Base-by-base conservation (phyloP, 2,329 filamentous ascomycete species). In the Alternaria triticina region DNA sequence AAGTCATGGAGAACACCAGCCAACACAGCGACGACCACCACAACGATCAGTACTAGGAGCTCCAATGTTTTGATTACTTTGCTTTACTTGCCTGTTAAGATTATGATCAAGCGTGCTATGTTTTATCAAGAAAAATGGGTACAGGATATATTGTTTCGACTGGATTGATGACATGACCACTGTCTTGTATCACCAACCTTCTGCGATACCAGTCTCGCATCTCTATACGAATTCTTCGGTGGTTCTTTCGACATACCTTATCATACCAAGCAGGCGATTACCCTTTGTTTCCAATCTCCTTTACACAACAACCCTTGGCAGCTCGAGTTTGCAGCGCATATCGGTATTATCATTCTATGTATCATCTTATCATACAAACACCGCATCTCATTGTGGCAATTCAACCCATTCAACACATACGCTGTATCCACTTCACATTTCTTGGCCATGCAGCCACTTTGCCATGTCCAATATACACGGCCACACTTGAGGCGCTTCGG, bases 321-420 rank as follows among this genome's bases (percentile, higher is more conserved):
- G 47, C 17, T 52, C n/a, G 33, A 45, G 8, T 22, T 33, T 49
- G 27, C 40, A 45, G 47, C 50, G 45, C 67, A 64, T 70, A 68
- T 66, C 69, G 65, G 68, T 72, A 76, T 52, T 77, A 77, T 74
- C 74, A 68, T 77, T 78, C 76, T 59, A 52, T 78, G 75, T 77
- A 78, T 67, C 71, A 51, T 72, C 70, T 68, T 70, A 51, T 72
- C 70, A 65, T 25, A 30, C 58, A 57, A 49, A 44, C 45, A 60
- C 50, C 56, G 47, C 59, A 64, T 58, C 23, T 47, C 52, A 23
- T 17, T 23, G 49, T 40, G 30, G 49, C 49, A 52, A 52, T 52
- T 52, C 49, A 52, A 40, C 25, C 22, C 43, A 6, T 43, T 44
- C 23, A 10, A 36, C 27, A 20, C 15, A n/a, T 17, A 49, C 12